Conservation (phyloP, 768 basidiomycete genomes). For the Holtermanniella nyarrowii region DNA sequence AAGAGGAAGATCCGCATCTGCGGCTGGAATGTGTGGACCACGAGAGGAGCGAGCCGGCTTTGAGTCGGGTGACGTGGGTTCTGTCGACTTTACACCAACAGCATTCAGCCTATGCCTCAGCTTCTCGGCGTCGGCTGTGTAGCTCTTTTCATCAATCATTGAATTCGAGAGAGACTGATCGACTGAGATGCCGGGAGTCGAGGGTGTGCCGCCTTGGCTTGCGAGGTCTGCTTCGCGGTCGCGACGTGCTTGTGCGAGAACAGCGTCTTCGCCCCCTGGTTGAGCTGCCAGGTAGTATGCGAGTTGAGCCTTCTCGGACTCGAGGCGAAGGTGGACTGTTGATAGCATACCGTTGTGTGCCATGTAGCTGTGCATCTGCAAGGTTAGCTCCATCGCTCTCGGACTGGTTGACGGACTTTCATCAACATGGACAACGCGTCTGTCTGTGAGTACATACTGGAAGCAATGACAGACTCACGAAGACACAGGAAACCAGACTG, state of each 20-base stretch:
- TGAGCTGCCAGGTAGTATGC: constrained; percentile 10
- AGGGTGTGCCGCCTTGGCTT: constrained; percentile 1
- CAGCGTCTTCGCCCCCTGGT: constrained; percentile 27
- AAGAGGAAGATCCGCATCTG: constrained; percentile 18
- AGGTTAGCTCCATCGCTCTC: constrained; percentile 1
- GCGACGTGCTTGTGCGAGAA: constrained; percentile 15
- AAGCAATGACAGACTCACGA: too few species aligned
- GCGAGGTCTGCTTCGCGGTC: constrained; percentile 17
- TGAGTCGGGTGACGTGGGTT: too few species aligned
- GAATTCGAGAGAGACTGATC: neutral
- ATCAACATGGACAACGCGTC: constrained; percentile 59
- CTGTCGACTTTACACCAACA: neutral
- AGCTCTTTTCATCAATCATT: neutral
- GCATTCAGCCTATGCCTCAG: neutral
- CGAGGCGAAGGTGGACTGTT: constrained; percentile 25
- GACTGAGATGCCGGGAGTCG: neutral
- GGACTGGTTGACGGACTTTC: constrained; percentile 29
- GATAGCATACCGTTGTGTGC: constrained; percentile 77
- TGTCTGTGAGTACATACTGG: constrained; percentile 50
- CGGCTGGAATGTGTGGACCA: constrained; percentile 10
- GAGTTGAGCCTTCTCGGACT: constrained; percentile 45
- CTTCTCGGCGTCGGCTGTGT: neutral
- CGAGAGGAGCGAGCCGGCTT: too few species aligned
- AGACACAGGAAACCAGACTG: constrained; percentile 48
- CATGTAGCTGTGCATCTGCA: constrained; percentile 87